Evolutionary conservation across 2,329 filamentous ascomycete genomes (phyloP).

Genomic region (Trematosphaeria pertusa): DNA sequence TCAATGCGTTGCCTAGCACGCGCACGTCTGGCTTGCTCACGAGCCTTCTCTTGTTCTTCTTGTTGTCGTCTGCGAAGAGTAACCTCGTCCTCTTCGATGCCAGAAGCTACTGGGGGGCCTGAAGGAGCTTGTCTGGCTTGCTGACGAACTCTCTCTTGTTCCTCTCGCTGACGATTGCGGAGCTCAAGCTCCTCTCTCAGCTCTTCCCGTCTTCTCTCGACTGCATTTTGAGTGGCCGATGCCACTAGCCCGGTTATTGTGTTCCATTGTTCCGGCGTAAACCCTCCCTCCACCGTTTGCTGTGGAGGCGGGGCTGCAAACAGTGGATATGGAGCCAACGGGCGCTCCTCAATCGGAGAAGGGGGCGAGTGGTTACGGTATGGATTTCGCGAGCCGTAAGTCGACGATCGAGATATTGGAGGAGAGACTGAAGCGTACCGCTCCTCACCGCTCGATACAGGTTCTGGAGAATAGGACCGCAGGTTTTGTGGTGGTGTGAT

Average conservation of each 20-base stretch:
- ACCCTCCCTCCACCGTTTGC: slow-evolving; percentile 4
- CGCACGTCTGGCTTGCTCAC: too few relatives aligned
- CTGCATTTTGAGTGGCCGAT: slow-evolving; percentile 8
- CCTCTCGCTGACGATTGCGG: slow-evolving; percentile 6
- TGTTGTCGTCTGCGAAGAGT: too few relatives aligned
- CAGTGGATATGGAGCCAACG: background rate
- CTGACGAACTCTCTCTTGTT: slow-evolving; percentile 5
- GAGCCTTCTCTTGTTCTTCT: too few relatives aligned
- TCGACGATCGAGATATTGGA: slow-evolving; percentile 4
- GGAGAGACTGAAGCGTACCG: slow-evolving; percentile 5
- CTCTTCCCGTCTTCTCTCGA: slow-evolving; percentile 8
- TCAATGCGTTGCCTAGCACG: too few relatives aligned
- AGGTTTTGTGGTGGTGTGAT: background rate
- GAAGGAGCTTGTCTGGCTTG: too few relatives aligned
- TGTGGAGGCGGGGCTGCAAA: background rate
- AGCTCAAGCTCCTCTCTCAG: slow-evolving; percentile 10
- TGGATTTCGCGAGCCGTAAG: slow-evolving; percentile 10
- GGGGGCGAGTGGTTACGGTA: slow-evolving; percentile 8
- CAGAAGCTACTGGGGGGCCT: too few relatives aligned
- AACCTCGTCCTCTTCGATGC: too few relatives aligned
- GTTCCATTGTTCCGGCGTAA: slow-evolving; percentile 12
- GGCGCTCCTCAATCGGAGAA: slow-evolving; percentile 5
- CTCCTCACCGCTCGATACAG: background rate
- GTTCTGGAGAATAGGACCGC: background rate
- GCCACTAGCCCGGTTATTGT: slow-evolving; percentile 7